Evolutionary conservation across 108 stramenopile species (phyloP), one percentile per base, ranked within the genome.

Genomic region (Parmales sp.): DNA sequence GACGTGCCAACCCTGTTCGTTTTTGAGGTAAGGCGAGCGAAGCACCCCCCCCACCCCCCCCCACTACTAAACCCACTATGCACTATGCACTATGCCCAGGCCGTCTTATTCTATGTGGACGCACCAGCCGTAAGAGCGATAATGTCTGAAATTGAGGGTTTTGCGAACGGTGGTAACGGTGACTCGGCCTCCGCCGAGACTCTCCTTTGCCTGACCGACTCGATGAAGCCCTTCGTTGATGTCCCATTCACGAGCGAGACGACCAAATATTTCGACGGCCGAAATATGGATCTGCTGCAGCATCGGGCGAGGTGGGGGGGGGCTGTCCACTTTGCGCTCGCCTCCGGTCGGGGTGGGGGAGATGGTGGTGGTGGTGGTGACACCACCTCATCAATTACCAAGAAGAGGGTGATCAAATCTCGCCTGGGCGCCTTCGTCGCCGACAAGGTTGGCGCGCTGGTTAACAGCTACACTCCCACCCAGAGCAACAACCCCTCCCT

Each of bases 101-200:
- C 74, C 11, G 74, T 76, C 25, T 49, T 76, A n/a, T 76, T 76
- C 37, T 76, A 76, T 29, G 75, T 76, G 18, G 39, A 76, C 26
- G 71, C 67, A 19, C 4, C 20, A n/a, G 64, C 75, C 1, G 43
- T 65, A 29, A 22, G 65, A 1, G 41, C 54, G 13, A 48, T 76
- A 7, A 68, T 76, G 60, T 19, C 34, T 20, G 46, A 67, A 11
- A 22, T 76, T 1, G 66, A 70, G 39, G 20, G n/a, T 13, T 74
- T 70, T 49, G 34, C 39, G 6, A 31, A 38, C 2, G 23, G 25
- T 5, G 65, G 39, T 1, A 72, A 63, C 37, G 19, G 51, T 2
- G 16, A 41, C 16, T 2, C 39, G 6, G 13, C 19, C 20, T 16
- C 25, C 22, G 23, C 39, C 2, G 36, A 66, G 1, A 2, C 43